Percentiles rank a stretch among this genome's conserved stretches.
Conservation (phyloP, 202 grass and related monocot genomes). For the Saccharum hybrid region DNA sequence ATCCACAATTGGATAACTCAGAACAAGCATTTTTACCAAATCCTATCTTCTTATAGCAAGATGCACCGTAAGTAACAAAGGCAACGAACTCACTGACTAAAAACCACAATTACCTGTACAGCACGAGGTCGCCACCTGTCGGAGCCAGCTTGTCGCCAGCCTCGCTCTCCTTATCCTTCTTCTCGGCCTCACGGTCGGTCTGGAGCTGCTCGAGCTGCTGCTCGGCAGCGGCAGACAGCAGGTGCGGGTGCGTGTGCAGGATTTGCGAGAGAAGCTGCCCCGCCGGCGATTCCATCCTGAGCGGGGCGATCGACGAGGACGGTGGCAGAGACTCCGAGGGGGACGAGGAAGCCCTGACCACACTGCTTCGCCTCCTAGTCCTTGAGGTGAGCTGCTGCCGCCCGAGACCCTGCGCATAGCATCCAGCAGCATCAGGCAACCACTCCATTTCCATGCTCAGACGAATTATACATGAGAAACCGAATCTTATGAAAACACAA, state of each 20-base stretch:
- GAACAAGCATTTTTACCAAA: constrained; percentile 26
- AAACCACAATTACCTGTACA: constrained; percentile 79
- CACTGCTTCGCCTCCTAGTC: constrained; percentile 51
- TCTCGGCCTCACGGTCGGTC: constrained; percentile 60
- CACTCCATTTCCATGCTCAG: constrained; percentile 17
- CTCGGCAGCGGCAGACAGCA: constrained; percentile 83
- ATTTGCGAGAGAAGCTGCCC: constrained; percentile 92
- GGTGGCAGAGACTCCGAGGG: constrained; percentile 49
- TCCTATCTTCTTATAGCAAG: constrained; percentile 29
- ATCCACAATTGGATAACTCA: neutral
- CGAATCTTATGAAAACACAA: neutral
- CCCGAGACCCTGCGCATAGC: constrained; percentile 53
- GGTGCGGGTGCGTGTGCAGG: constrained; percentile 85
- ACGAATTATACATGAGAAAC: neutral
- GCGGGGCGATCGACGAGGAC: constrained; percentile 75
- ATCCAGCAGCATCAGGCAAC: neutral
- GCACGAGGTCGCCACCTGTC: constrained; percentile 71
- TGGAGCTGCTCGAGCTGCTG: constrained; percentile 95
- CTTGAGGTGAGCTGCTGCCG: constrained; percentile 48
- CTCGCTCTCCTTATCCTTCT: constrained; percentile 40
- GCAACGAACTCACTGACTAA: neutral
- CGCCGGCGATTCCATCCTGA: constrained; percentile 81
- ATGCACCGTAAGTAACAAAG: constrained; percentile 30
- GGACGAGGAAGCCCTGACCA: constrained; percentile 59
- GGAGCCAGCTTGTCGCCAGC: constrained; percentile 54